Conservation (phyloP, 805 yeast genomes). For the Candida pseudofarinosa region DNA sequence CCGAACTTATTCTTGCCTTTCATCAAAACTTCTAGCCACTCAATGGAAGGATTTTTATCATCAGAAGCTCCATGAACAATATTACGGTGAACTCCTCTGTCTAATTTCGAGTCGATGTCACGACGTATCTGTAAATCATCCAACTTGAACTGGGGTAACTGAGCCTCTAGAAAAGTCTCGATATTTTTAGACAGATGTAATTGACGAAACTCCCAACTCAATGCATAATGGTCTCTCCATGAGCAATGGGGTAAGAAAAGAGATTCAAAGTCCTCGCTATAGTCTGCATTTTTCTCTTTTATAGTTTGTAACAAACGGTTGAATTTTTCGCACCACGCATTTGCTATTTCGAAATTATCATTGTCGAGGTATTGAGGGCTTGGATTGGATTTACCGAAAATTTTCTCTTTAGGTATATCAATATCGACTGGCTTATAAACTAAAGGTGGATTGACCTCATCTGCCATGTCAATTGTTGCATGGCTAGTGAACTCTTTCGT, state of each 20-base stretch:
- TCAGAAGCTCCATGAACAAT: constrained; percentile 23
- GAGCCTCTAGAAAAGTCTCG: constrained; percentile 10
- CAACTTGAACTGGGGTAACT: constrained; percentile 16
- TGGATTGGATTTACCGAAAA: constrained; percentile 19
- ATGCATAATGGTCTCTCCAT: constrained; percentile 37
- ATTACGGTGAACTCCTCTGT: constrained; percentile 23
- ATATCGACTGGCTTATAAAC: constrained; percentile 9
- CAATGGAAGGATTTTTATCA: constrained; percentile 21
- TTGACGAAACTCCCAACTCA: constrained; percentile 29
- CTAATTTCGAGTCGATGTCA: constrained; percentile 22
- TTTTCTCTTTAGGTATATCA: constrained; percentile 10
- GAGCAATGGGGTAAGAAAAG: constrained; percentile 18
- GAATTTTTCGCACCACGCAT: constrained; percentile 27
- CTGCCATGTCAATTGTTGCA: constrained; percentile 12
- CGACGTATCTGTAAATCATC: constrained; percentile 23
- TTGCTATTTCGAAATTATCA: constrained; percentile 17
- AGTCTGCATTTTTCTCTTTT: background rate
- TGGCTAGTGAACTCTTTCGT: background rate
- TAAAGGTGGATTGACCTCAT: constrained; percentile 13
- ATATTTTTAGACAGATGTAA: constrained; percentile 27
- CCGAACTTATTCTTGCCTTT: constrained; percentile 29
- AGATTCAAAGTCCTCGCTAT: constrained; percentile 11
- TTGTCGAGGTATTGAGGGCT: constrained; percentile 21
- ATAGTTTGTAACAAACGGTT: constrained; percentile 15
- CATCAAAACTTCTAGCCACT: constrained; percentile 31